Evolutionary conservation across 2,329 filamentous ascomycete genomes (phyloP).

Genomic region (Clarireedia paspali): DNA sequence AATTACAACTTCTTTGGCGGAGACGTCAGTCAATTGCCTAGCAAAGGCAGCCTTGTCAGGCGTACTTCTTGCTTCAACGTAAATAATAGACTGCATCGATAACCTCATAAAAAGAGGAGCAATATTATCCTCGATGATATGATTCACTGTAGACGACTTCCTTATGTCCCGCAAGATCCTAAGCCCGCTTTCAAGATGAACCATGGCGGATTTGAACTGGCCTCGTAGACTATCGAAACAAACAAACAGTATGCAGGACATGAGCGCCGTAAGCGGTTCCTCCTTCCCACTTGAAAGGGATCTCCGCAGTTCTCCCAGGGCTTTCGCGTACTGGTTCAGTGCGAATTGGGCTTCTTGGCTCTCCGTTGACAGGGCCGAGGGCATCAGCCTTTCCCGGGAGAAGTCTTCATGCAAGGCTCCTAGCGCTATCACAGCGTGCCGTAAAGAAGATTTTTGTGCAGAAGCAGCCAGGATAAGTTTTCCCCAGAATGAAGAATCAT

Average conservation of each 20-base stretch:
- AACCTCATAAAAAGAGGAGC: constrained; percentile 23
- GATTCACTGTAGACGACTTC: constrained; percentile 9
- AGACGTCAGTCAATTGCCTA: constrained; percentile 12
- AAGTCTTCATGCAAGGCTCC: no score
- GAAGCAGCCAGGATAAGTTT: not conserved
- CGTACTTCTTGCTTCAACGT: constrained; percentile 21
- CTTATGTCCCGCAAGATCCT: constrained; percentile 21
- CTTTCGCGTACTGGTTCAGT: no score
- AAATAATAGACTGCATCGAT: constrained; percentile 24
- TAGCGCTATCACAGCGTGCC: no score
- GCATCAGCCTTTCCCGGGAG: no score
- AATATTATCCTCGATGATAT: constrained; percentile 20
- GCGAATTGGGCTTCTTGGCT: no score
- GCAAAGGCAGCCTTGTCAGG: constrained; percentile 17
- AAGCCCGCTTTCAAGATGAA: constrained; percentile 25
- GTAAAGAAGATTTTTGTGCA: not conserved
- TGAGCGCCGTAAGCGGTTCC: constrained; percentile 15
- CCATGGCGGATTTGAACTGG: constrained; percentile 21
- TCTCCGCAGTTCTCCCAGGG: no score
- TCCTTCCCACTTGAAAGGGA: constrained; percentile 7
- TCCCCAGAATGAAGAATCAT: constrained; percentile 6
- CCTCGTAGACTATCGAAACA: constrained; percentile 25
- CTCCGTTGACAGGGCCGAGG: no score
- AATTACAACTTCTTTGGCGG: constrained; percentile 9
- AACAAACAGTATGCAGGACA: constrained; percentile 21